Evolutionary conservation across 257 asterid species (phyloP).

Genomic region (Solanum stenotomum): DNA sequence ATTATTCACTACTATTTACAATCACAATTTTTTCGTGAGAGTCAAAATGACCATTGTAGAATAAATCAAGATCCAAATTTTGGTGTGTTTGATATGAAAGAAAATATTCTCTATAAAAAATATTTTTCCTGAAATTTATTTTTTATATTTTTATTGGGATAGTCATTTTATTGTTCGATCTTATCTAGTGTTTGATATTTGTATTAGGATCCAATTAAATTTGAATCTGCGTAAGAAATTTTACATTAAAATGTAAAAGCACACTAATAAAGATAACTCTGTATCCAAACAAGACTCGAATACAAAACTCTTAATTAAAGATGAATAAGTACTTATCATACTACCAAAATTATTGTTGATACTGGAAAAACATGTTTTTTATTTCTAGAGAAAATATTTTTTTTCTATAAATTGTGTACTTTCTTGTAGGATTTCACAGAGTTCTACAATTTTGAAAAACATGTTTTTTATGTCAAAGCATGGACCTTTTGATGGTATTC

Average conservation of each 20-base stretch:
- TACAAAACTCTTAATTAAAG: no score
- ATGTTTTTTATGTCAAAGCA: constrained; percentile 17
- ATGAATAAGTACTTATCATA: no score
- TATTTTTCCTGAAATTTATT: no score
- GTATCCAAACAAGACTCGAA: no score
- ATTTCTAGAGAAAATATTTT: background rate
- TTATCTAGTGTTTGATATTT: background rate
- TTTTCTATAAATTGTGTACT: background rate
- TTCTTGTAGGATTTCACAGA: constrained; percentile 10
- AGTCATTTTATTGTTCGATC: background rate
- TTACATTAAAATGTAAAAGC: background rate
- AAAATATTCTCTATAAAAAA: background rate
- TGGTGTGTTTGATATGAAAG: background rate
- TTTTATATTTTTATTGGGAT: no score
- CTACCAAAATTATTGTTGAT: background rate
- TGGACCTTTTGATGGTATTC: constrained; percentile 34
- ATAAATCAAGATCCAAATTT: background rate
- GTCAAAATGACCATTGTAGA: background rate
- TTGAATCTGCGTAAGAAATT: background rate
- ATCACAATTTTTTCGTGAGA: background rate
- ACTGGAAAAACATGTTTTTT: no score
- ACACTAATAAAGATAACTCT: background rate
- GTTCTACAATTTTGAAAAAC: constrained; percentile 26
- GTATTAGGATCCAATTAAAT: no score
- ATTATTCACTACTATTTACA: background rate